These are phyloP conservation scores for Salix exigua DNA, from an alignment of 345 rosid genomes.

Conservation along the genomic window DNA sequence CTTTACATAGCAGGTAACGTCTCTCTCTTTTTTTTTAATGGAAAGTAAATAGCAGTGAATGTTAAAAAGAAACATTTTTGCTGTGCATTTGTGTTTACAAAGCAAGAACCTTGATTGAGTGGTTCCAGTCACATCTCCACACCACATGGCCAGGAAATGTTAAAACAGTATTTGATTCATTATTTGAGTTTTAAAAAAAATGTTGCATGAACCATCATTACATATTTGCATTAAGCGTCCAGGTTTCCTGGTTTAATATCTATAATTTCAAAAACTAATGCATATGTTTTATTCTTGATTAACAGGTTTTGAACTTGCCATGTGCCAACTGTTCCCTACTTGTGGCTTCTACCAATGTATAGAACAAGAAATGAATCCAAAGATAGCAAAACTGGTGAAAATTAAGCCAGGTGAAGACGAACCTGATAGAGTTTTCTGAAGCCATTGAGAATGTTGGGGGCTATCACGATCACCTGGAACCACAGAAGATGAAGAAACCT, in stretches of 20 bases:
- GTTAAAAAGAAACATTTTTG: not conserved
- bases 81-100: not conserved
- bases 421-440: constrained; percentile 40
- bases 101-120: not conserved
- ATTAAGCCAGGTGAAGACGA: not conserved
- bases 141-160: not conserved
- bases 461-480: not conserved
- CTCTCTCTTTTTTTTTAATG: too few species aligned
- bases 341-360: not conserved
- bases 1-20: not conserved
- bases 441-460: constrained; percentile 34
- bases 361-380: not conserved
- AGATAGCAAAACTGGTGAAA: not conserved
- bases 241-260: not conserved
- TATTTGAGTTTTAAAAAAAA: not conserved
- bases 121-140: not conserved
- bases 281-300: not conserved
- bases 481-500: constrained; percentile 1
- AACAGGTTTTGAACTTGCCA: too few species aligned
- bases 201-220: not conserved
- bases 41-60: not conserved
- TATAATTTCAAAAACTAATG: not conserved
- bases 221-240: not conserved
- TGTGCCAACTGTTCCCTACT: too few species aligned
- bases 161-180: not conserved